Percentiles rank a stretch among this genome's conserved stretches.
Conservation (phyloP, 2,329 filamentous ascomycete genomes). For the Ilyonectria mors-panacis region DNA sequence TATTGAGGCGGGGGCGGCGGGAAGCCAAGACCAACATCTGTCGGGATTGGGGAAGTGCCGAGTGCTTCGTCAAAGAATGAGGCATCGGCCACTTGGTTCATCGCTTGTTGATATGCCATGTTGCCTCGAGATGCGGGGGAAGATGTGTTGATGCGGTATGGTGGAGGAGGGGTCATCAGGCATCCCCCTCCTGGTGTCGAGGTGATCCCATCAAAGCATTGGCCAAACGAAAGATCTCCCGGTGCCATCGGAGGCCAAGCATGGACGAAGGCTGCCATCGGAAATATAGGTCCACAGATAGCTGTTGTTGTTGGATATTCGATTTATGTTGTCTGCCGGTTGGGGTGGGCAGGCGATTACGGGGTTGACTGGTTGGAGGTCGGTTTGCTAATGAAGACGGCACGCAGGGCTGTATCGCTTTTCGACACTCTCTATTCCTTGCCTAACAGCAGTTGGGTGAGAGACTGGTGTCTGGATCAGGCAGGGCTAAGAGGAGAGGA, state of each 20-base stretch:
- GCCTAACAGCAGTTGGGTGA: conserved; percentile 7
- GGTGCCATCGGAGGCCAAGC: not conserved
- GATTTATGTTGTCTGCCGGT: not conserved
- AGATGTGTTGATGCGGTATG: conserved; percentile 41
- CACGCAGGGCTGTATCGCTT: not conserved
- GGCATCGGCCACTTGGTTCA: conserved; percentile 38
- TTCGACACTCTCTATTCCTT: conserved; percentile 5
- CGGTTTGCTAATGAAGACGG: not conserved
- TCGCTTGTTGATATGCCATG: conserved; percentile 36
- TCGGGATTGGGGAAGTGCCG: conserved; percentile 36
- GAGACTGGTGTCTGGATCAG: conserved; percentile 14
- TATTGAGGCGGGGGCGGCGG: conserved; percentile 34
- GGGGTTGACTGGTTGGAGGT: not conserved
- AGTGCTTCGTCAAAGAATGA: conserved; percentile 49
- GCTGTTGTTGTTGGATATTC: not conserved
- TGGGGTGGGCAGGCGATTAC: conserved; percentile 4
- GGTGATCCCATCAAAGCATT: conserved; percentile 19
- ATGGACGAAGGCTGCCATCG: conserved; percentile 29
- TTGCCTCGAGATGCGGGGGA: conserved; percentile 40
- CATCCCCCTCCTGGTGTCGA: conserved; percentile 32
- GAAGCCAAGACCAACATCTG: conserved; percentile 38
- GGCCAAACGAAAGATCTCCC: conserved; percentile 19
- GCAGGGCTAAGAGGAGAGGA: conserved; percentile 14
- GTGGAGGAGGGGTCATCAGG: conserved; percentile 39
- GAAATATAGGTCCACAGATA: not conserved